A percentile compares a stretch with the other conserved stretches of the same genome.
Evolutionary conservation across 108 stramenopile genomes (phyloP).

Genomic region (Nitzschia putrida): DNA sequence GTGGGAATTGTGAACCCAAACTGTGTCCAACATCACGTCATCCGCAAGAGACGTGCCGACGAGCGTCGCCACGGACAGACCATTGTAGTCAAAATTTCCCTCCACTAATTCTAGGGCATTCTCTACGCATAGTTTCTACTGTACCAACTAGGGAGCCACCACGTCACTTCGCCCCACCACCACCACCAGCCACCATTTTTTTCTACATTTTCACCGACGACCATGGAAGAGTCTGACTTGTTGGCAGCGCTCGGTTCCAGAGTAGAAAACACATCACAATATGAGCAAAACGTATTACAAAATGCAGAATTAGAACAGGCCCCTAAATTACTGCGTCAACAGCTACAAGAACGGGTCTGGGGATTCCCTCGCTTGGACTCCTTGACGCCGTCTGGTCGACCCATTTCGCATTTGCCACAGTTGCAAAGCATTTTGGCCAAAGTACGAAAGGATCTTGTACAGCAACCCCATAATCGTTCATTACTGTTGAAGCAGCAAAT

Average conservation of each 20-base stretch:
- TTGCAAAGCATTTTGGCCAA: constrained; percentile 50
- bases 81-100: too few species aligned
- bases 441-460: constrained; percentile 32
- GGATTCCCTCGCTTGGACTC: constrained; percentile 32
- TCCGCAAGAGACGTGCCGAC: too few species aligned
- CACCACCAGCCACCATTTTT: too few species aligned
- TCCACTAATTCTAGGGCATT: too few species aligned
- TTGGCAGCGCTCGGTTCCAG: constrained; percentile 61
- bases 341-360: background rate
- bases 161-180: too few species aligned
- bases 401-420: constrained; percentile 53
- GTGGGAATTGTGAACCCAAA: too few species aligned
- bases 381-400: constrained; percentile 22
- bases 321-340: constrained; percentile 39
- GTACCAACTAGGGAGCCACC: too few species aligned
- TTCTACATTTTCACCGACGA: too few species aligned
- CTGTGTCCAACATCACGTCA: too few species aligned
- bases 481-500: constrained; percentile 65
- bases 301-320: constrained; percentile 50
- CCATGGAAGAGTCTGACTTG: constrained; percentile 51
- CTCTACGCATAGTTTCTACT: too few species aligned
- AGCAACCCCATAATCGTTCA: constrained; percentile 28
- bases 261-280: constrained; percentile 43
- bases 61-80: too few species aligned
- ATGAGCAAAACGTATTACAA: constrained; percentile 68